These are phyloP conservation scores for Kappamyces sp. DNA, from an alignment of 192 early-diverging fungal genomes.

Conservation along the genomic window DNA sequence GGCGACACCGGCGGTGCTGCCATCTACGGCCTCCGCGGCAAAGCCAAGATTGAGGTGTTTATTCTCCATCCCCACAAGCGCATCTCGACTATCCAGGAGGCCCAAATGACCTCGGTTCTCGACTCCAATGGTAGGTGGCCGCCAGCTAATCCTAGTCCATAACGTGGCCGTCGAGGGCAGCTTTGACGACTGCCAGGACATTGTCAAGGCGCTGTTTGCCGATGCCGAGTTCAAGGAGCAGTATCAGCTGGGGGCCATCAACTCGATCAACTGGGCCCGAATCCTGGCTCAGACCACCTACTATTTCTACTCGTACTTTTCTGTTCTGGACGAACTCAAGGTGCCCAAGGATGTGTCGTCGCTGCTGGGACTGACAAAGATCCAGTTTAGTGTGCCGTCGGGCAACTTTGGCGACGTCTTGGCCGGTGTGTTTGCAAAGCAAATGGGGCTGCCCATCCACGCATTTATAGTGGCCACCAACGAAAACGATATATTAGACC, in stretches of 20 bases:
- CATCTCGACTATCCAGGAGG: constrained; percentile 92
- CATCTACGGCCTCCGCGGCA: constrained; percentile 90
- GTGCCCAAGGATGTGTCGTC: not conserved
- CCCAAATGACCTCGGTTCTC: constrained; percentile 95
- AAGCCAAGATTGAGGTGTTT: constrained; percentile 88
- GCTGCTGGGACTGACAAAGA: constrained; percentile 12
- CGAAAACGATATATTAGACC: constrained; percentile 92
- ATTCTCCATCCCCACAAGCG: constrained; percentile 87
- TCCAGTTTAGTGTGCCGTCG: constrained; percentile 82
- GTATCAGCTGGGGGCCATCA: constrained; percentile 86
- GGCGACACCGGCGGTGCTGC: constrained; percentile 98
- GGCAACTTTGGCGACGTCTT: constrained; percentile 94
- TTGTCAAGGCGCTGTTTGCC: constrained; percentile 85
- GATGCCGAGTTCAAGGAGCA: constrained; percentile 65
- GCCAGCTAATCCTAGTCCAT: constrained; percentile 51
- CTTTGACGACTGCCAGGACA: constrained; percentile 96
- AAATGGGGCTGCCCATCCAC: constrained; percentile 84
- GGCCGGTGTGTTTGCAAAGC: constrained; percentile 85
- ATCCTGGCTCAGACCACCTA: constrained; percentile 94
- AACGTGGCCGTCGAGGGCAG: constrained; percentile 89
- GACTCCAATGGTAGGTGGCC: constrained; percentile 59
- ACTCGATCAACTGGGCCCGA: constrained; percentile 99
- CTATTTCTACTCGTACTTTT: constrained; percentile 91
- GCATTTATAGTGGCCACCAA: constrained; percentile 90
- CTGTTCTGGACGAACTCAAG: constrained; percentile 14